Evolutionary conservation across 176 grass and related monocot genomes (phyloP), one percentile per base, ranked within the genome.

Genomic region (Zea luxurians): DNA sequence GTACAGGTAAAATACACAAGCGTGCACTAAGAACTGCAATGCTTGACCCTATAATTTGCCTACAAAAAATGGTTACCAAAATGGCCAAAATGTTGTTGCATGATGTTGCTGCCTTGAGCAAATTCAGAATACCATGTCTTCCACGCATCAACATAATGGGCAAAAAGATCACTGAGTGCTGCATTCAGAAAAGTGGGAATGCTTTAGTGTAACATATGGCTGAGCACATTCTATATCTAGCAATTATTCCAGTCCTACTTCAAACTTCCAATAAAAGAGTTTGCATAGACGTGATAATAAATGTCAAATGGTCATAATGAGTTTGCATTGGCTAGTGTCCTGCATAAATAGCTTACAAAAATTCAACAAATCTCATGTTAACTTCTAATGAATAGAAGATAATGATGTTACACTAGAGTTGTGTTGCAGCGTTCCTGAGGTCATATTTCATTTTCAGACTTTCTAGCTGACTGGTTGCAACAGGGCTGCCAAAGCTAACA

Each of bases 81-180:
- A 21, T 82, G 81, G 27, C 74, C 62, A 8, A 83, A 55, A 8
- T 74, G 80, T 6, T 83, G 85, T 63, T 74, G 80, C 16, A 86
- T 48, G 65, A 70, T 71, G 64, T 71, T 78, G 64, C 84, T 88
- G 48, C 87, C 90, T 78, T 92, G 76, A 9, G 79, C 76, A 71
- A 92, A 74, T 84, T 88, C 83, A 20, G 77, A 80, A 64, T 92
- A 90, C 96, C 96, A 99, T 0, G 92, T 92, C 68, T 89, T 95
- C 96, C 92, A 93, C 12, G 96, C 92, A 60, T 99, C 92, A 20
- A 87, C 49, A 41, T 94, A 95, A 63, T 99, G 96, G 54, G 83
- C 45, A 83, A 99, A 99, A 67, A 99, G 88, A 50, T 87, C 88
- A 69, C 83, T 74, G 11, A 99, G 82, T 59, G 78, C 96, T 99